Evolutionary conservation across 805 yeast species (phyloP).

Genomic region (Schwanniomyces polymorphus): DNA sequence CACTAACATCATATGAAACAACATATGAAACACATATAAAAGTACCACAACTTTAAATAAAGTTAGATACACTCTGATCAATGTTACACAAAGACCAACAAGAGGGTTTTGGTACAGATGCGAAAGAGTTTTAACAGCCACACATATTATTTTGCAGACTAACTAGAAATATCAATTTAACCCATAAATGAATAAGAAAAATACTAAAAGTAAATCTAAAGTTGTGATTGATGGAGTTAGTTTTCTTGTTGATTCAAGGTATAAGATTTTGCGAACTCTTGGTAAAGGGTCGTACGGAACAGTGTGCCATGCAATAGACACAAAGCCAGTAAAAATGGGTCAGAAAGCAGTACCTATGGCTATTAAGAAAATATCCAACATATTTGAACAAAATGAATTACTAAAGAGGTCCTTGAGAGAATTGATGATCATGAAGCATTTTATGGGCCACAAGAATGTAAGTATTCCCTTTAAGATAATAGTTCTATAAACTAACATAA

Average conservation of each 20-base stretch:
- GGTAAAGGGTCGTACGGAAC: slow-evolving; percentile 89
- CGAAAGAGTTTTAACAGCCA: neutral
- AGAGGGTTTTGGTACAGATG: too few relatives aligned
- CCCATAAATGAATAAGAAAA: neutral
- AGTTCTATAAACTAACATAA: slow-evolving; percentile 1
- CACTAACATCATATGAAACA: too few relatives aligned
- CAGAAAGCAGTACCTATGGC: slow-evolving; percentile 49
- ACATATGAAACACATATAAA: too few relatives aligned
- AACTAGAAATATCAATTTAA: too few relatives aligned
- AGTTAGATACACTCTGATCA: too few relatives aligned
- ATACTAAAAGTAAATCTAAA: neutral
- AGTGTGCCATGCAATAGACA: slow-evolving; percentile 73
- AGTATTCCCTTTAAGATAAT: slow-evolving; percentile 9
- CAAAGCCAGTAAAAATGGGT: slow-evolving; percentile 11
- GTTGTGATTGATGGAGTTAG: slow-evolving; percentile 43
- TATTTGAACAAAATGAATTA: slow-evolving; percentile 65
- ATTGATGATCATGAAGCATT: slow-evolving; percentile 73
- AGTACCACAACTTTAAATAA: too few relatives aligned
- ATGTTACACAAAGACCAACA: too few relatives aligned
- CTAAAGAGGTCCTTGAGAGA: slow-evolving; percentile 83
- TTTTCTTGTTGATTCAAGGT: slow-evolving; percentile 63
- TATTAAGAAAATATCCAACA: slow-evolving; percentile 75
- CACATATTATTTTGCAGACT: neutral
- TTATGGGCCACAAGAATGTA: slow-evolving; percentile 81
- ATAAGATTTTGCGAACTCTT: slow-evolving; percentile 54